Evolutionary conservation across 345 rosid genomes (phyloP), one percentile per base, ranked within the genome.

Genomic region (Pistacia integerrima): DNA sequence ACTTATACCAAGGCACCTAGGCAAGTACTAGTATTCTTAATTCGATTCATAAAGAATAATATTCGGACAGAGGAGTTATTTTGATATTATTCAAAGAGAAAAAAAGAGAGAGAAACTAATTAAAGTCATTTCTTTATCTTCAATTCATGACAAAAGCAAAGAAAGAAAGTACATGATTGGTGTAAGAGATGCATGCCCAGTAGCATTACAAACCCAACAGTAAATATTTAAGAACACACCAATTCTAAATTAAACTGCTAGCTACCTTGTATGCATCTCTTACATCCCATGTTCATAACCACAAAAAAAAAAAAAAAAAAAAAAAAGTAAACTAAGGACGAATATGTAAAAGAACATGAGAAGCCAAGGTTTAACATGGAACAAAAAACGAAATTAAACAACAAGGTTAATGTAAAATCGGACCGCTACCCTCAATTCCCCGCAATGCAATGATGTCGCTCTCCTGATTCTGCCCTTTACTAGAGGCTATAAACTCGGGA

Each of bases 351-450:
- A 22, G 58, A 67, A 66, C 72, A 35, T 49, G 48, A 41, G 67
- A 22, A 58, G 38, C 48, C 16, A 54, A 75, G 72, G 81, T 79
- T 78, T 80, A 84, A 79, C 70, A 73, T 30, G 73, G 69, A 79
- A 80, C 30, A 64, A 44, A 8, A 41, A 76, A 69, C 56, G 18
- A 60, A 68, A 52, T 60, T 55, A 69, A 60, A 70, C 58, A 71
- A 71, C 66, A 54, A 75, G 56, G 76, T 78, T 48, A 52, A 73
- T 49, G 77, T 70, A 70, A 80, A 85, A 77, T 91, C 93, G 96
- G 96, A 91, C 96, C 96, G 96, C 80, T 81, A 88, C 91, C 96
- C 93, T 91, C 96, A 84, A 91, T 91, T 89, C 96, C 96, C 96
- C 92, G 89, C 93, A 69, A 85, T 89, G 93, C 93, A 91, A 89